Percentiles rank a stretch among this genome's conserved stretches.
Evolutionary conservation across 345 rosid species (phyloP).

Genomic region (Melaleuca quinquenervia): DNA sequence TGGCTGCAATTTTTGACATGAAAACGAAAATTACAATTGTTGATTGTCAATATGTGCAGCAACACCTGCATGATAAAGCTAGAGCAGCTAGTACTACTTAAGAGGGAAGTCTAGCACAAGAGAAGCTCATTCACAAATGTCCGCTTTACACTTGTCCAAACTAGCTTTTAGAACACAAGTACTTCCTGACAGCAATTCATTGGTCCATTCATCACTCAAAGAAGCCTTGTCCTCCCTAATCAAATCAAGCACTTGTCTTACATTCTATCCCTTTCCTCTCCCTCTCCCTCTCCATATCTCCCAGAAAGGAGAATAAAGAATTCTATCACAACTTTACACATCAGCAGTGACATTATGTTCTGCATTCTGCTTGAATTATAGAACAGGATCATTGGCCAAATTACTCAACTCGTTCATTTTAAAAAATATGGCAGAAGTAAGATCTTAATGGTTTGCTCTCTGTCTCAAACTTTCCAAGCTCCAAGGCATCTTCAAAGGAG

Average conservation of each 20-base stretch:
- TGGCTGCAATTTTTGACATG: conserved; percentile 23
- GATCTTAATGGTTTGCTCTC: background rate
- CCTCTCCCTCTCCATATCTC: no score
- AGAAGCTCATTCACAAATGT: background rate
- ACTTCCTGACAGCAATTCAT: background rate
- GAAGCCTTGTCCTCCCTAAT: background rate
- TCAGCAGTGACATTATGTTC: background rate
- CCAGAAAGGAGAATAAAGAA: background rate
- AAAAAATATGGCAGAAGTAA: background rate
- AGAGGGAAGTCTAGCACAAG: background rate
- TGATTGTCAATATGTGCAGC: background rate
- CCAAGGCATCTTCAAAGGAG: background rate
- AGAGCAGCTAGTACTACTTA: background rate
- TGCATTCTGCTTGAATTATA: background rate
- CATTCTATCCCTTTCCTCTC: background rate
- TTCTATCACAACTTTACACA: background rate
- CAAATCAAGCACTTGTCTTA: background rate
- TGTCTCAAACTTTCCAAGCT: background rate
- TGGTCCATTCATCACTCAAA: background rate
- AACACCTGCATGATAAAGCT: background rate
- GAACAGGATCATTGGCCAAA: background rate
- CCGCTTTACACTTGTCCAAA: background rate
- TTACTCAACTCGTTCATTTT: background rate
- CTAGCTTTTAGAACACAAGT: background rate
- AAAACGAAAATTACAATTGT: background rate